Base-by-base conservation (phyloP, 2,329 filamentous ascomycete species). In the Fusarium drepaniforme region DNA sequence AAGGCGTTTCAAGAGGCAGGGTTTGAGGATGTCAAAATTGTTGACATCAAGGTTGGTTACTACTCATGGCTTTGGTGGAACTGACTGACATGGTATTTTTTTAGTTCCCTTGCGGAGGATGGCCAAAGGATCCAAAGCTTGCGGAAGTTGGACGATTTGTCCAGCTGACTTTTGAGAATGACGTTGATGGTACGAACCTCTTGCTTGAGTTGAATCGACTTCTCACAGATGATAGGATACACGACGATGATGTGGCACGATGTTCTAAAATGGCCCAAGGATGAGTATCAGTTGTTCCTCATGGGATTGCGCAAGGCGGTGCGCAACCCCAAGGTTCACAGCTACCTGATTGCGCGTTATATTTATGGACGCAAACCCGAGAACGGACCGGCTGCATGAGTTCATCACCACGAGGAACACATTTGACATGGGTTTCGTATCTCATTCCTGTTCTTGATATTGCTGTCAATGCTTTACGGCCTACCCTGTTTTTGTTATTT, bases 101-200 rank as follows among this genome's bases (percentile, higher is more conserved):
- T 42, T 30, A 64, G 61, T 64, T 51, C 12, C 67, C 70, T 9
- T 25, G 69, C 1, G 63, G 63, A 9, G 63, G 53, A 7, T 72
- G 70, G 67, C 67, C 67, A 3, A 67, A 72, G 12, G 67, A 72
- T 23, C 44, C 60, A 15, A 67, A 64, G 25, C 70, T 72, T 8
- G 64, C 70, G 5, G 67, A 72, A 16, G 49, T 72, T 25, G 67
- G 70, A 12, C 53, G 46, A 38, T 70, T 49, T 37, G 70, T 70
- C 3, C 59, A 64, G 12, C 33, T 53, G 12, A 64, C 61, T 5
- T 25, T 64, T 11, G 30, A 51, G 30, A 64, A 64, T 64, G 44
- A 64, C 23, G n/a, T 64, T 18, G 61, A 64, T 5, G 61, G 61
- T 64, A 53, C 4, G 28, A n/a, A 16, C 8, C 21, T 12, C 13